Conservation (phyloP, 2,329 filamentous ascomycete genomes). For the Dactylella cylindrospora region DNA sequence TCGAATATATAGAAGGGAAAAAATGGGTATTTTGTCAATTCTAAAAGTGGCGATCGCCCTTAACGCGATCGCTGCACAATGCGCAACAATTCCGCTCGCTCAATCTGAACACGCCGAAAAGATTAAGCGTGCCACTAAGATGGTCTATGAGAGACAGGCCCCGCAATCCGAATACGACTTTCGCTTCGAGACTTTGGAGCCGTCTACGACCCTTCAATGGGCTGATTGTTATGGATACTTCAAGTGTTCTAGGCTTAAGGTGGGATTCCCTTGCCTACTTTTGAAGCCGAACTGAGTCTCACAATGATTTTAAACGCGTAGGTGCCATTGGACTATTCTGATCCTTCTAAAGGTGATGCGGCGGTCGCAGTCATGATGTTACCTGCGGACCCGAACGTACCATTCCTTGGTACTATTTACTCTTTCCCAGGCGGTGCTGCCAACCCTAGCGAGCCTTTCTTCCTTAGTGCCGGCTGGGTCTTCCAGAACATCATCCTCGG, state of each 20-base stretch:
- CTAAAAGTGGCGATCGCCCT: constrained; percentile 8
- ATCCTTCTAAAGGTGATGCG: constrained; percentile 18
- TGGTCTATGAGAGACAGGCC: constrained; percentile 8
- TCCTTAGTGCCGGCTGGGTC: constrained; percentile 7
- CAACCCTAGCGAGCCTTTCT: constrained; percentile 23
- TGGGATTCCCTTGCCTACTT: not conserved
- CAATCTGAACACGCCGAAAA: constrained; percentile 4
- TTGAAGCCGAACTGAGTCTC: not conserved
- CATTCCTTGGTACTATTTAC: constrained; percentile 16
- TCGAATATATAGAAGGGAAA: no score
- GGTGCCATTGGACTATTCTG: constrained; percentile 32
- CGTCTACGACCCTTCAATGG: constrained; percentile 26
- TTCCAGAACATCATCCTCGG: constrained; percentile 26
- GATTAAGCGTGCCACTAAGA: constrained; percentile 10
- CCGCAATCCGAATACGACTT: constrained; percentile 19
- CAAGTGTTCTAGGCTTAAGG: constrained; percentile 36
- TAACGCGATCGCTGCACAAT: constrained; percentile 7
- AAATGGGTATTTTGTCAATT: constrained; percentile 22
- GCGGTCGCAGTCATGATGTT: constrained; percentile 31
- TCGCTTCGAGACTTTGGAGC: constrained; percentile 28
- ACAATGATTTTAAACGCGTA: not conserved
- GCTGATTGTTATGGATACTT: constrained; percentile 29
- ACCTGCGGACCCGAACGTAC: constrained; percentile 9
- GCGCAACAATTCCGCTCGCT: constrained; percentile 14
- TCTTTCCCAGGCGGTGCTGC: constrained; percentile 17